Base-by-base conservation (phyloP, 192 early-diverging fungal species). In the Rhizophlyctis rosea region DNA sequence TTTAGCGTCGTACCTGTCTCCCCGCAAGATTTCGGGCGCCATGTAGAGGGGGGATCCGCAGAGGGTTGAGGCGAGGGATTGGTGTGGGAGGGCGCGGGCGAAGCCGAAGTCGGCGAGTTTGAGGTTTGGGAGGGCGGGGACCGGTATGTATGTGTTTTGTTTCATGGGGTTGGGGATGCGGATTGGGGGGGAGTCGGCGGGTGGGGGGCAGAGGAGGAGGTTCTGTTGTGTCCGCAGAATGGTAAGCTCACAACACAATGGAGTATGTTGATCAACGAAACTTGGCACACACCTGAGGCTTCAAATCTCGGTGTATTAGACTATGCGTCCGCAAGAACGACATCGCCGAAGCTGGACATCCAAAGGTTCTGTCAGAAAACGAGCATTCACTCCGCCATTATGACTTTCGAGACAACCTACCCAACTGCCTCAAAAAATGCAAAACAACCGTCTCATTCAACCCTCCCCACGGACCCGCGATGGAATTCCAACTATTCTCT, bases 81-180 rank as follows among this genome's bases (percentile, higher is more conserved):
- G 81, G 13, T 80, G 79, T 23, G 88, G 90, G 32, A 99, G 73
- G 14, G 87, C 87, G 23, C 97, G 82, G 1, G 97, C 95, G 79
- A 99, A 99, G 11, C 97, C 97, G 76, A 99, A 99, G 70, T 99
- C 97, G 7, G 93, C 97, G 13, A 99, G 83, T 63, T 98, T 96
- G 13, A 99, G 75, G 28, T 76, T 75, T 16, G 96, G 96, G 24
- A 91, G 64, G 5, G 81, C 76, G 50, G 82, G 76, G 27, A 68
- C 76, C 51, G 54, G 63, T 23, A 54, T 47, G 23, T 59, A 49
- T 9, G 72, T 51, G 11, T 60, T 64, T n/a, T 54, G 59, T 31
- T 76, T 62, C 35, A 59, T 16, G 29, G 69, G 59, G 21, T 67
- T 72, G 59, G 68, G 76, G 71, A 68, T 79, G 57, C 29, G 76